Conservation (phyloP, 257 asterid species). For the Handroanthus guayacan region DNA sequence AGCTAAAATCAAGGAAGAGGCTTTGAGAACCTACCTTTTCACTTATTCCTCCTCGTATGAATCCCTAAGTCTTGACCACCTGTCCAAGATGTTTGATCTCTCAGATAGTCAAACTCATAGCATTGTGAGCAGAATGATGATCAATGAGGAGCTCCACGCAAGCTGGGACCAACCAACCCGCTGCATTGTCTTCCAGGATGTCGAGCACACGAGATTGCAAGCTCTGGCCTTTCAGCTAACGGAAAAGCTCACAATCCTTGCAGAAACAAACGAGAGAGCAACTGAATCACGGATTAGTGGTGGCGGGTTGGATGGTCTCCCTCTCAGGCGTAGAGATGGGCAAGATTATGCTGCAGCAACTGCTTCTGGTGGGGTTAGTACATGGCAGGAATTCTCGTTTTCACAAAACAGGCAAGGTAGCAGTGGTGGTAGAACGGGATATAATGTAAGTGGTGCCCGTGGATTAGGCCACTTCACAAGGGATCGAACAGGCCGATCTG, state of each 20-base stretch:
- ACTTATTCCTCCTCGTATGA: slow-evolving; percentile 78
- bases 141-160: slow-evolving; percentile 88
- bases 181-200: slow-evolving; percentile 85
- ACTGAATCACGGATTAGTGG: slow-evolving; percentile 77
- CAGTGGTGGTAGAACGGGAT: slow-evolving; percentile 59
- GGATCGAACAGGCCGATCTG: slow-evolving; percentile 63
- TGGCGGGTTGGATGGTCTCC: slow-evolving; percentile 82
- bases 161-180: slow-evolving; percentile 94
- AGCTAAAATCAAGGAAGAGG: slow-evolving; percentile 92
- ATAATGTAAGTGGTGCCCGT: slow-evolving; percentile 52
- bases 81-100: slow-evolving; percentile 87
- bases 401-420: neutral
- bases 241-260: slow-evolving; percentile 76
- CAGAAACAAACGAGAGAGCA: slow-evolving; percentile 88
- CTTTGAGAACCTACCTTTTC: slow-evolving; percentile 85
- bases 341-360: slow-evolving; percentile 77
- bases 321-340: slow-evolving; percentile 84
- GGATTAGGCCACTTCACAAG: slow-evolving; percentile 40
- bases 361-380: slow-evolving; percentile 44
- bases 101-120: slow-evolving; percentile 70
- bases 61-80: slow-evolving; percentile 75
- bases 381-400: slow-evolving; percentile 45
- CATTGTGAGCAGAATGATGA: slow-evolving; percentile 86
- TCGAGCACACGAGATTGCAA: slow-evolving; percentile 80
- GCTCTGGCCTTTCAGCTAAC: slow-evolving; percentile 81